These are phyloP conservation scores for Croton setiger DNA, from an alignment of 441 rosid species.

Conservation along the genomic window DNA sequence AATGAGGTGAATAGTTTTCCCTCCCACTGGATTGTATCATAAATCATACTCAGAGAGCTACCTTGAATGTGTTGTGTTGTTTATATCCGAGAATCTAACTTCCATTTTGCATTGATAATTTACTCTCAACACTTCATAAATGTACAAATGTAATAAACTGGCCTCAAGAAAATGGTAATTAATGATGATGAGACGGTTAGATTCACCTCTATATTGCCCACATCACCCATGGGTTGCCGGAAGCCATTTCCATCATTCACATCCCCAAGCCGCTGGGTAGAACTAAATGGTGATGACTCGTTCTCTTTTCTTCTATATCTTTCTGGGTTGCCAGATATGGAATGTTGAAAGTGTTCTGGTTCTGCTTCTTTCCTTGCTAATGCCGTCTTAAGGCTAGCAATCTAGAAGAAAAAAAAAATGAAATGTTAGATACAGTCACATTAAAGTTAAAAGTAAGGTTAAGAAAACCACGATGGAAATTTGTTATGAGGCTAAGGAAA, in stretches of 20 bases:
- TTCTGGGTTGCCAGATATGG: constrained; percentile 46
- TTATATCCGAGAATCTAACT: neutral
- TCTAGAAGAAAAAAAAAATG: constrained; percentile 34
- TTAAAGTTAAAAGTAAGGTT: neutral
- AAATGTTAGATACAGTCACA: constrained; percentile 7
- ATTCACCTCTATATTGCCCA: constrained; percentile 72
- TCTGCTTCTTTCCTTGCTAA: constrained; percentile 67
- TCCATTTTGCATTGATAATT: neutral
- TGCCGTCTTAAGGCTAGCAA: constrained; percentile 84
- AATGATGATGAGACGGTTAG: constrained; percentile 13
- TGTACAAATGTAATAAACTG: neutral
- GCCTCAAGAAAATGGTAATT: neutral
- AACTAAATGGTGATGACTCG: constrained; percentile 39
- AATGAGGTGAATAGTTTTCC: neutral
- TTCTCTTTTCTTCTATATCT: constrained; percentile 48
- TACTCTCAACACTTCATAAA: neutral
- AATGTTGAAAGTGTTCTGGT: constrained; percentile 39
- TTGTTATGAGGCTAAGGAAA: constrained; percentile 1
- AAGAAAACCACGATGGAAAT: neutral
- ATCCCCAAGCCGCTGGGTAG: constrained; percentile 37
- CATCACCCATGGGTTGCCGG: constrained; percentile 60
- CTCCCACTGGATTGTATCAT: neutral
- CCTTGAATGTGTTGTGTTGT: neutral
- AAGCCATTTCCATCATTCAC: constrained; percentile 34
- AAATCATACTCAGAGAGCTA: neutral